Conservation (phyloP, 2,329 filamentous ascomycete genomes). For the Myriosclerotinia duriaeana region DNA sequence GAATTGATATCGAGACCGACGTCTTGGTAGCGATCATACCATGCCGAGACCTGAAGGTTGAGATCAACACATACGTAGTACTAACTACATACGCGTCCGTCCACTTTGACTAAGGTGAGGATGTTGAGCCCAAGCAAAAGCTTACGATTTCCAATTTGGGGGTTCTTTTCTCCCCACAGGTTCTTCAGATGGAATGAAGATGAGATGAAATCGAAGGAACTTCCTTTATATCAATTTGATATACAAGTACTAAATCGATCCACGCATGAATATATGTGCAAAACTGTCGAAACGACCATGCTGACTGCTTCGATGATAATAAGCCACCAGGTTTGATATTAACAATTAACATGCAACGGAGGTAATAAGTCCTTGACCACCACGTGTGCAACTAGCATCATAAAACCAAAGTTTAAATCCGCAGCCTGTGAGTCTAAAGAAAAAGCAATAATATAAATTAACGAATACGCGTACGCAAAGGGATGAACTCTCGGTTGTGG, state of each 20-base stretch:
- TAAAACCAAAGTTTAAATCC: background rate
- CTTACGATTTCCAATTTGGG: background rate
- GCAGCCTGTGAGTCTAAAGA: no score
- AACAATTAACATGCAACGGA: background rate
- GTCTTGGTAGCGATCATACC: no score
- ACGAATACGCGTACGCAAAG: no score
- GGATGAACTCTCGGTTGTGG: no score
- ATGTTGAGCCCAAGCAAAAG: background rate
- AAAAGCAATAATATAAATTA: no score
- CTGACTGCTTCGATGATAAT: background rate
- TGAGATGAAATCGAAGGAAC: background rate
- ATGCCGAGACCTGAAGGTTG: background rate
- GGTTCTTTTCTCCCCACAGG: background rate
- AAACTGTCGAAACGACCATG: background rate
- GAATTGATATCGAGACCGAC: background rate
- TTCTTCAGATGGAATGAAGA: background rate
- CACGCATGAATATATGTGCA: background rate
- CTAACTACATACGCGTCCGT: background rate
- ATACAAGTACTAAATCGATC: background rate
- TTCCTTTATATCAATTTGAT: background rate
- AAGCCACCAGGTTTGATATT: background rate
- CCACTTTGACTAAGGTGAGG: background rate
- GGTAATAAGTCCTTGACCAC: background rate
- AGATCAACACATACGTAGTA: background rate
- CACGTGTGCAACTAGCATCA: background rate